Evolutionary conservation across 805 yeast species (phyloP).

Genomic region (Yamadazyma takamatsuzukensis): DNA sequence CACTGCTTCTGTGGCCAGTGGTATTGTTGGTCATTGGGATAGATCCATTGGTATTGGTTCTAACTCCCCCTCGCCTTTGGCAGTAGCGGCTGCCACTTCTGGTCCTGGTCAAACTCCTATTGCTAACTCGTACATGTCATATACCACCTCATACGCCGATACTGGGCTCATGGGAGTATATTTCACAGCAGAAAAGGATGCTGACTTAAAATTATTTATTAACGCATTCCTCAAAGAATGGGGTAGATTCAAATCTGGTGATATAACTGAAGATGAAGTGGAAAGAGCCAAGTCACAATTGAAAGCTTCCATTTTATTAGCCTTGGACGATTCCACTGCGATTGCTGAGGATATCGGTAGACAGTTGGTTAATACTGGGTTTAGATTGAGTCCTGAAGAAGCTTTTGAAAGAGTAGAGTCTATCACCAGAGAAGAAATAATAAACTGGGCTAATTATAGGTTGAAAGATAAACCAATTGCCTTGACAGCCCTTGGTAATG

Average conservation of each 20-base stretch:
- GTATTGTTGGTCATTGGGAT: slow-evolving; percentile 97
- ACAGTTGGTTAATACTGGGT: slow-evolving; percentile 93
- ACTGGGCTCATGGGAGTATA: slow-evolving; percentile 98
- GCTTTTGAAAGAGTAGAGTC: slow-evolving; percentile 72
- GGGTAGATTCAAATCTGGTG: slow-evolving; percentile 79
- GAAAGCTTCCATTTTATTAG: slow-evolving; percentile 84
- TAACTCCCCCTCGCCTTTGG: slow-evolving; percentile 81
- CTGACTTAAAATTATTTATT: slow-evolving; percentile 62
- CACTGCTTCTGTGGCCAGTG: slow-evolving; percentile 93
- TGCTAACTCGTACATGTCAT: slow-evolving; percentile 94
- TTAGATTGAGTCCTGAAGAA: slow-evolving; percentile 67
- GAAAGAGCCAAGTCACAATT: slow-evolving; percentile 93
- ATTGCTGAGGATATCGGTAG: slow-evolving; percentile 97
- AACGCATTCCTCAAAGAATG: slow-evolving; percentile 82
- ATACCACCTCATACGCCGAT: slow-evolving; percentile 95
- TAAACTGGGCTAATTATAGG: slow-evolving; percentile 84
- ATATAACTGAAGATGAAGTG: slow-evolving; percentile 76
- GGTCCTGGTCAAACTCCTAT: slow-evolving; percentile 58
- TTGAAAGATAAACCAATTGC: slow-evolving; percentile 77
- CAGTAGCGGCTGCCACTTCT: slow-evolving; percentile 59
- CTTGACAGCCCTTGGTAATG: slow-evolving; percentile 87
- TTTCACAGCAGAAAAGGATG: slow-evolving; percentile 74
- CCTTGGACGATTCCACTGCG: slow-evolving; percentile 93
- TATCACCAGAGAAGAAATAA: slow-evolving; percentile 75
- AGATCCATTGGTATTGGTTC: slow-evolving; percentile 82